Conservation (phyloP, 306 rosid species). For the Rosa persica region DNA sequence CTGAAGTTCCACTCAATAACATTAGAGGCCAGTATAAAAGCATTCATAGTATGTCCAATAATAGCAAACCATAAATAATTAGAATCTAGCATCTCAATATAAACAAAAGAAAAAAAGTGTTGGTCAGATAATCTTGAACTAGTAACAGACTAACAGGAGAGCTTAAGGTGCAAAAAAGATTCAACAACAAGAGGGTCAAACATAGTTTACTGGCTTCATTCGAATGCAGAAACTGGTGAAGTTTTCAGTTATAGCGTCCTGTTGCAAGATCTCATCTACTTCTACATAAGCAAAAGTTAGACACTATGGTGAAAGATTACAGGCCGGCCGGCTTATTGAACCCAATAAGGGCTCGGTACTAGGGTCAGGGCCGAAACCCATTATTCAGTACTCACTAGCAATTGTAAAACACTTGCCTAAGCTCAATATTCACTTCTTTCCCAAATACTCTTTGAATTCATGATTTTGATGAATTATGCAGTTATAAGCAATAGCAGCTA, state of each 20-base stretch:
- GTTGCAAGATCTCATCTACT: neutral
- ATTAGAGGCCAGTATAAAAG: neutral
- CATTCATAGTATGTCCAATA: neutral
- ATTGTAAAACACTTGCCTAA: too few relatives aligned
- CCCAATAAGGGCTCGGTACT: neutral
- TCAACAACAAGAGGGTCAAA: neutral
- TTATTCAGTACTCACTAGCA: neutral
- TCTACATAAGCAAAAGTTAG: neutral
- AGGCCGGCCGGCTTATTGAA: neutral
- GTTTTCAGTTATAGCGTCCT: neutral
- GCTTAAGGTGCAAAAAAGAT: slow-evolving; percentile 13
- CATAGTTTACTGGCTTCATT: neutral
- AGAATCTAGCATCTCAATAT: neutral
- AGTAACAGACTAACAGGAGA: neutral
- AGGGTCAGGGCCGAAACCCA: neutral
- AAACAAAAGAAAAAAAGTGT: neutral
- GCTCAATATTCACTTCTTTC: neutral
- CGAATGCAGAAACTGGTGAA: neutral
- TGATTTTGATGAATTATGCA: neutral
- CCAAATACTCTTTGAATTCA: neutral
- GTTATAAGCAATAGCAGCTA: neutral
- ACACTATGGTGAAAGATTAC: neutral
- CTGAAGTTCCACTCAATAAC: slow-evolving; percentile 27
- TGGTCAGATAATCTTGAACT: neutral
- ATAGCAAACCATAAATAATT: neutral